Evolutionary conservation across 2,329 filamentous ascomycete genomes (phyloP).

Genomic region (Hymenoscyphus infarciens): DNA sequence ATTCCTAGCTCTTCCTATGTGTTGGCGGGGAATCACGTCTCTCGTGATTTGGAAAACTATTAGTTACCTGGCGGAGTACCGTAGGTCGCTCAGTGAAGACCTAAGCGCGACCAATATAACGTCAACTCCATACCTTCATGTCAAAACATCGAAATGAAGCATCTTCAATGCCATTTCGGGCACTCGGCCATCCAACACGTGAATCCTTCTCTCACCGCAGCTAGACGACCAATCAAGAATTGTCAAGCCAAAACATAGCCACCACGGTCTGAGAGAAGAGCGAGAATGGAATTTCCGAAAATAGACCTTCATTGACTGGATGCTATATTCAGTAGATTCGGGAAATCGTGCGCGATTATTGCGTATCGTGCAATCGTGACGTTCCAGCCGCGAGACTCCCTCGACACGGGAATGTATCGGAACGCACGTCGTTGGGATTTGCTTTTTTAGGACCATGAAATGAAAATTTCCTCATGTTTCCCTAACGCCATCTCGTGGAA

Average conservation of each 20-base stretch:
- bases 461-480: neutral
- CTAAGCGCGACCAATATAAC: too few relatives aligned
- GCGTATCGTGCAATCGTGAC: neutral
- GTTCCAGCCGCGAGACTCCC: neutral
- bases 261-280: neutral
- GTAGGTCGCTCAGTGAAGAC: too few relatives aligned
- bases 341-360: neutral
- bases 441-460: neutral
- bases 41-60: too few relatives aligned
- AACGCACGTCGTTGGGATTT: neutral
- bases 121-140: too few relatives aligned
- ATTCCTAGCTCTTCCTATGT: too few relatives aligned
- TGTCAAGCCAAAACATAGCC: neutral
- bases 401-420: neutral
- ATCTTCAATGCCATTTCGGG: neutral
- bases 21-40: too few relatives aligned
- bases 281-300: neutral
- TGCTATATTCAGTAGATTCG: neutral
- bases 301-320: neutral
- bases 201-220: constrained; percentile 1
- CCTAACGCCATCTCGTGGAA: neutral
- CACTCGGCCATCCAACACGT: neutral
- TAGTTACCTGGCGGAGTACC: too few relatives aligned
- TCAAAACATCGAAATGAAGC: neutral
- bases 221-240: neutral